Evolutionary conservation across 2,329 filamentous ascomycete genomes (phyloP).

Genomic region (Alternaria incomplexa): DNA sequence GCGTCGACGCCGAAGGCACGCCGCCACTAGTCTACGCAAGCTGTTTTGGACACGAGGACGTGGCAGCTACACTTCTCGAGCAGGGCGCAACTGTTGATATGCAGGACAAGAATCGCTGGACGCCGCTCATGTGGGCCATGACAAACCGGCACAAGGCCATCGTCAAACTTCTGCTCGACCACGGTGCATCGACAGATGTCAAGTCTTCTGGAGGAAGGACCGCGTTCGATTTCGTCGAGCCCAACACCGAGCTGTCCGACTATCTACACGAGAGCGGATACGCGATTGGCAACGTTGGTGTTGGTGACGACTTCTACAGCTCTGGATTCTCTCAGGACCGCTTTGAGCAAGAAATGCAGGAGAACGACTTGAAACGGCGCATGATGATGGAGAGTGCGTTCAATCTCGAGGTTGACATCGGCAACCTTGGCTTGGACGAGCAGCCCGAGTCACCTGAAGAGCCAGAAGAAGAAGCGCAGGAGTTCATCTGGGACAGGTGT

Average conservation of each 20-base stretch:
- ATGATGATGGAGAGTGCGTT: constrained; percentile 99
- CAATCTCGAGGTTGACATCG: constrained; percentile 94
- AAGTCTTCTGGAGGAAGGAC: constrained; percentile 94
- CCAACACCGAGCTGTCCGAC: constrained; percentile 94
- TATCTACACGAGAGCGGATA: constrained; percentile 96
- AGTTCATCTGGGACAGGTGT: constrained; percentile 95
- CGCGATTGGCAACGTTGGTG: constrained; percentile 78
- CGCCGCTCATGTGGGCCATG: constrained; percentile 99
- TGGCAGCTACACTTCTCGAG: constrained; percentile 82
- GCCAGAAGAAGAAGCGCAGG: constrained; percentile 85
- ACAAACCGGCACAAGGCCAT: constrained; percentile 97
- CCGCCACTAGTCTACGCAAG: constrained; percentile 97
- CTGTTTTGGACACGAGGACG: constrained; percentile 93
- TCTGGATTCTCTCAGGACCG: constrained; percentile 89
- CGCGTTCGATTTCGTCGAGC: constrained; percentile 93
- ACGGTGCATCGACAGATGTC: constrained; percentile 92
- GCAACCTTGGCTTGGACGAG: constrained; percentile 94
- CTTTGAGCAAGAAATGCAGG: constrained; percentile 96
- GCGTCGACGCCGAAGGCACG: constrained; percentile 90
- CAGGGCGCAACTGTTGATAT: constrained; percentile 89
- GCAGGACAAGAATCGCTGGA: constrained; percentile 97
- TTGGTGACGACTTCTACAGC: constrained; percentile 91
- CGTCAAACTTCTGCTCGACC: constrained; percentile 88
- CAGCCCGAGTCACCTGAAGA: constrained; percentile 81
- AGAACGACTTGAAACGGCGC: constrained; percentile 90